Evolutionary conservation across 2,329 filamentous ascomycete species (phyloP).

Genomic region (Dichotomopilus funicola): DNA sequence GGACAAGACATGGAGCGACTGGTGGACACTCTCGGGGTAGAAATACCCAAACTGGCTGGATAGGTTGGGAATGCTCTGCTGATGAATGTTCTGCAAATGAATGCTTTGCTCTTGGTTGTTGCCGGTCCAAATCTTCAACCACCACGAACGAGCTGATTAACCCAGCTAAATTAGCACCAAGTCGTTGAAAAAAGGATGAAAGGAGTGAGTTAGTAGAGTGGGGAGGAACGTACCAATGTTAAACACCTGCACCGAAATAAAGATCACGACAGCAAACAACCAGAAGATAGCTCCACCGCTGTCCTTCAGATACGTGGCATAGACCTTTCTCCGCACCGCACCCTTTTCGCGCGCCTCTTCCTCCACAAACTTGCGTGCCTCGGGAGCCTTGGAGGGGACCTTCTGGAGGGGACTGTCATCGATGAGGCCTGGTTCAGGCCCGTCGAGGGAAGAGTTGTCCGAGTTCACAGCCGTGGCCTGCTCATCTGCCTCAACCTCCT

Average conservation of each 20-base stretch:
- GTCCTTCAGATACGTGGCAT: conserved; percentile 58
- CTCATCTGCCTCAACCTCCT: conserved; percentile 44
- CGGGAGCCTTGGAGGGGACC: conserved; percentile 41
- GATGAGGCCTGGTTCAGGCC: conserved; percentile 35
- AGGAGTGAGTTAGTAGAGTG: not conserved
- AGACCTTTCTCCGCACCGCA: conserved; percentile 61
- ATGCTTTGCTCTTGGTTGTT: conserved; percentile 31
- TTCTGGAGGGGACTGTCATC: conserved; percentile 41
- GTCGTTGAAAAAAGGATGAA: not conserved
- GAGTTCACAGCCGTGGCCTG: conserved; percentile 49
- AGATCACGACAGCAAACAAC: conserved; percentile 47
- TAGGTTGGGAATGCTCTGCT: conserved; percentile 22
- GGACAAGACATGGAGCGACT: conserved; percentile 36
- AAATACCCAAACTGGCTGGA: conserved; percentile 33
- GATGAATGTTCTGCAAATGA: conserved; percentile 18
- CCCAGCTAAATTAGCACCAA: conserved; percentile 5
- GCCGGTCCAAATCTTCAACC: conserved; percentile 58
- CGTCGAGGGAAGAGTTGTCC: conserved; percentile 40
- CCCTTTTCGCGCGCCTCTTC: conserved; percentile 69
- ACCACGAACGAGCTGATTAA: conserved; percentile 49
- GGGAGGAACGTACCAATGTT: conserved; percentile 39
- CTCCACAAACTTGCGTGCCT: conserved; percentile 63
- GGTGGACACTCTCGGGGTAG: conserved; percentile 43
- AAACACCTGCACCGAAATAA: conserved; percentile 47
- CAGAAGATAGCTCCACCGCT: conserved; percentile 60